phyloP scores from a whole-genome alignment of 1,284 basidiomycete species.

The Erythrobasidium hasegawianum region DNA sequence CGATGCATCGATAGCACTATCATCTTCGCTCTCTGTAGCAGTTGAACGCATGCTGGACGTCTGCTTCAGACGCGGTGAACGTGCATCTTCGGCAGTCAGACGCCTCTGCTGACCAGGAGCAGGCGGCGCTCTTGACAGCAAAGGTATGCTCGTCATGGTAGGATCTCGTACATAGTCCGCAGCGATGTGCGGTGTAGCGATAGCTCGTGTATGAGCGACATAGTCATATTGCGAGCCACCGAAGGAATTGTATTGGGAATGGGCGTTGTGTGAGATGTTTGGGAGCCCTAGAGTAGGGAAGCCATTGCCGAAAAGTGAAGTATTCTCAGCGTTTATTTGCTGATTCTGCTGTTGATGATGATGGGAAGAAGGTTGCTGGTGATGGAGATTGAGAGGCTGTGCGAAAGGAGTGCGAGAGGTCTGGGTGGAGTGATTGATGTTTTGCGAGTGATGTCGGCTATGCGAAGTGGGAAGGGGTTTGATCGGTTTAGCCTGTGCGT shows the following conservation, averaged over 20 bases:
- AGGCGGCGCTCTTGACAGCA: conserved; percentile 29
- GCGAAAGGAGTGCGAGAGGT: neutral
- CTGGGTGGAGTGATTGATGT: neutral
- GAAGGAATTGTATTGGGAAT: conserved; percentile 7
- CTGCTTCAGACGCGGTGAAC: conserved; percentile 3
- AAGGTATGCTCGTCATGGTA: conserved; percentile 6
- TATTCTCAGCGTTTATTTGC: neutral
- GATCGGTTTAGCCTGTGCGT: conserved; percentile 2
- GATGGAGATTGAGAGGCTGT: neutral
- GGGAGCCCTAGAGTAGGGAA: neutral
- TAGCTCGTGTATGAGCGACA: conserved; percentile 16
- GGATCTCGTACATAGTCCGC: conserved; percentile 22
- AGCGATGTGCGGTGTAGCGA: conserved; percentile 32
- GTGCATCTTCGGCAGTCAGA: neutral
- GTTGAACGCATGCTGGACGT: conserved; percentile 28
- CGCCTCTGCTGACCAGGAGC: neutral
- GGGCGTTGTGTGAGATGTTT: neutral
- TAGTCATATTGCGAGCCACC: conserved; percentile 5
- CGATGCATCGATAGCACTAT: neutral
- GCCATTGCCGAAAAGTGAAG: neutral
- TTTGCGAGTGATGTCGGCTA: neutral
- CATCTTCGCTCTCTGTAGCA: conserved; percentile 9
- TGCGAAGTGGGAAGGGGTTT: neutral
- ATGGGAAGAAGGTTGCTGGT: too few relatives aligned
- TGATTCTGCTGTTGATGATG: too few relatives aligned